Conservation (phyloP, 495 filamentous ascomycete species). For the Apiosordaria backusii region DNA sequence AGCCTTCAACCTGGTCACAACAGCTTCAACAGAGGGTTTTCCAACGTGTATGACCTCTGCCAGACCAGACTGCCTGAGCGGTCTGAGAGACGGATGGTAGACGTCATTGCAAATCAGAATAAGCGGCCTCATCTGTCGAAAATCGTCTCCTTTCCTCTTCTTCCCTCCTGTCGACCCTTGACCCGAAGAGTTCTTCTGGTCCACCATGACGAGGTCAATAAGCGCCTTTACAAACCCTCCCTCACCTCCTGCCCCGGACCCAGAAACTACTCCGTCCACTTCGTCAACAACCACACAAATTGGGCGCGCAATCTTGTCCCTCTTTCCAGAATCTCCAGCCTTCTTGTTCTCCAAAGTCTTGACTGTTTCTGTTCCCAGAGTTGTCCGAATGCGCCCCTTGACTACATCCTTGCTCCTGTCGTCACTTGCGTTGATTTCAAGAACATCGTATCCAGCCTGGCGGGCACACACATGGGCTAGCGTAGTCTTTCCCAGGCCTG, state of each 20-base stretch:
- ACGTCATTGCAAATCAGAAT: slow-evolving; percentile 96
- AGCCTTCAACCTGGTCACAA: slow-evolving; percentile 73
- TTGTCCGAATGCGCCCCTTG: slow-evolving; percentile 81
- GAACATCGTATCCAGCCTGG: slow-evolving; percentile 92
- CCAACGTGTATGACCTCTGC: slow-evolving; percentile 93
- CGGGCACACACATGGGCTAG: slow-evolving; percentile 91
- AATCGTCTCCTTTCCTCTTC: slow-evolving; percentile 71
- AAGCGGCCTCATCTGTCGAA: slow-evolving; percentile 79
- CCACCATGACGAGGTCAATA: slow-evolving; percentile 78
- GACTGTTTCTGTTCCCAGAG: slow-evolving; percentile 86
- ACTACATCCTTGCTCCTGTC: slow-evolving; percentile 76
- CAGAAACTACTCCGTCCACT: slow-evolving; percentile 86
- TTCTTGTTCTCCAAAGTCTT: slow-evolving; percentile 70
- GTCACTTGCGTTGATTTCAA: slow-evolving; percentile 85
- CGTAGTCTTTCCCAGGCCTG: slow-evolving; percentile 93
- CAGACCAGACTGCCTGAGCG: slow-evolving; percentile 70
- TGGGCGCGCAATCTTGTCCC: slow-evolving; percentile 73
- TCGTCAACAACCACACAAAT: slow-evolving; percentile 95
- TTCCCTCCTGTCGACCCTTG: slow-evolving; percentile 30
- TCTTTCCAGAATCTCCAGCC: slow-evolving; percentile 47
- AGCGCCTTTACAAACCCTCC: slow-evolving; percentile 94
- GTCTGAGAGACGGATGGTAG: slow-evolving; percentile 86
- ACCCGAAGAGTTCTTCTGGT: slow-evolving; percentile 70
- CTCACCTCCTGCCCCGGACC: slow-evolving; percentile 63
- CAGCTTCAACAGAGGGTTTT: slow-evolving; percentile 80